Evolutionary conservation across 768 basidiomycete species (phyloP).

Genomic region (Naematelia aurantialba): DNA sequence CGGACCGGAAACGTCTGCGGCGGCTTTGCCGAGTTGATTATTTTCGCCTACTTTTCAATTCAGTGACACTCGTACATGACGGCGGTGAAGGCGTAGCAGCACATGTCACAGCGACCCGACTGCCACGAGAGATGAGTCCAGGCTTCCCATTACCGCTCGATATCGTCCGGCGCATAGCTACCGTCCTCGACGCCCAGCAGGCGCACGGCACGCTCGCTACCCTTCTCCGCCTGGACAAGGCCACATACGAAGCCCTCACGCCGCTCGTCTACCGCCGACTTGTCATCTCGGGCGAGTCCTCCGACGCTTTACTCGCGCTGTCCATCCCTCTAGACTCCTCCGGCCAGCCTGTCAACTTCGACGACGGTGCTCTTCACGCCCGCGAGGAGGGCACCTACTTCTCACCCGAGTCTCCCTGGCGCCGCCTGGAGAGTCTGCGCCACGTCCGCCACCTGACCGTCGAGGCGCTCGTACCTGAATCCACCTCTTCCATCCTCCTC

Average conservation of each 20-base stretch:
- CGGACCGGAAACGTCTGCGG: background rate
- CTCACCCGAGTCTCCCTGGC: background rate
- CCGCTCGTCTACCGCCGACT: constrained; percentile 17
- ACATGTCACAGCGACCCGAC: too few relatives aligned
- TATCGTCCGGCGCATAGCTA: background rate
- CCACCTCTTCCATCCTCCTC: constrained; percentile 7
- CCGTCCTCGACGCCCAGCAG: background rate
- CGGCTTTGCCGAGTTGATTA: background rate
- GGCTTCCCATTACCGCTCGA: background rate
- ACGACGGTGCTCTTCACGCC: background rate
- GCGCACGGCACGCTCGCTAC: background rate
- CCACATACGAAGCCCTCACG: constrained; percentile 15
- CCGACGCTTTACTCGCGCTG: constrained; percentile 11
- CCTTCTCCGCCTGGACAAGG: constrained; percentile 12
- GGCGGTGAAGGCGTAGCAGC: too few relatives aligned
- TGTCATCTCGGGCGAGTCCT: constrained; percentile 1
- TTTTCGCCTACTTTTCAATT: background rate
- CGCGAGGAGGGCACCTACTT: constrained; percentile 1
- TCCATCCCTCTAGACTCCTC: background rate
- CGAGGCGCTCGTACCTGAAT: background rate
- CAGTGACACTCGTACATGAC: too few relatives aligned
- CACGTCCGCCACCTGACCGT: constrained; percentile 17
- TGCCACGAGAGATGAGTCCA: background rate
- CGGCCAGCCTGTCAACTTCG: background rate
- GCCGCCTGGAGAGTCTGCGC: constrained; percentile 8